Evolutionary conservation across 352 stramenopile genomes (phyloP).

Genomic region (Phytophthora pluvialis): DNA sequence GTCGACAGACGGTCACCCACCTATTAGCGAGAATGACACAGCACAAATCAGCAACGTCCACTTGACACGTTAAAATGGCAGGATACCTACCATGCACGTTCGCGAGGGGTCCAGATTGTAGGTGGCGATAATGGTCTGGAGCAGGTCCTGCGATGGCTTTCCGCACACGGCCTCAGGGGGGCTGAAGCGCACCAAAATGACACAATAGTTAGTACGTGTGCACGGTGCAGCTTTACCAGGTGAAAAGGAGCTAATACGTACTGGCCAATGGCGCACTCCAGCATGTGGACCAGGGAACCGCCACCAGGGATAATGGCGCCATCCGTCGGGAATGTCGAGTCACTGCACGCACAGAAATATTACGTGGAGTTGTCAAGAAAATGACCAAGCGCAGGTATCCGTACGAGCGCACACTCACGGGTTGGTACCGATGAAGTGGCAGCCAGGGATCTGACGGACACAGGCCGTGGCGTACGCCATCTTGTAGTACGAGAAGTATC

Average conservation of each 20-base stretch:
- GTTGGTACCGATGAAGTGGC: constrained; percentile 86
- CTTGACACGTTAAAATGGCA: background rate
- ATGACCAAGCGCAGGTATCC: background rate
- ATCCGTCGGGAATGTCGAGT: constrained; percentile 79
- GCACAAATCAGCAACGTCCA: background rate
- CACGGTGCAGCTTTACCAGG: background rate
- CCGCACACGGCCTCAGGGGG: constrained; percentile 75
- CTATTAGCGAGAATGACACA: constrained; percentile 30
- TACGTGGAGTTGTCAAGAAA: background rate
- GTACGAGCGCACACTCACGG: constrained; percentile 48
- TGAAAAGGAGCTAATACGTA: constrained; percentile 31
- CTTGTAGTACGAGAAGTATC: constrained; percentile 88
- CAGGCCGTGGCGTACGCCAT: constrained; percentile 80
- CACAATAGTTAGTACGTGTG: constrained; percentile 2
- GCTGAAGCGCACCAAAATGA: constrained; percentile 32
- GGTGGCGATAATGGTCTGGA: constrained; percentile 79
- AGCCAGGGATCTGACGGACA: constrained; percentile 73
- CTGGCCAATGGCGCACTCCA: constrained; percentile 72
- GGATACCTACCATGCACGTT: constrained; percentile 77
- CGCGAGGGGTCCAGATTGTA: constrained; percentile 71
- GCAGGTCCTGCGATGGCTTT: constrained; percentile 85
- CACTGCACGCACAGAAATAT: constrained; percentile 39
- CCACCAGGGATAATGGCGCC: constrained; percentile 76
- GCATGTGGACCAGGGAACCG: constrained; percentile 71
- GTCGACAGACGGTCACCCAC: constrained; percentile 85